Evolutionary conservation across 2,329 filamentous ascomycete genomes (phyloP).

Genomic region (Fusarium temperatum): DNA sequence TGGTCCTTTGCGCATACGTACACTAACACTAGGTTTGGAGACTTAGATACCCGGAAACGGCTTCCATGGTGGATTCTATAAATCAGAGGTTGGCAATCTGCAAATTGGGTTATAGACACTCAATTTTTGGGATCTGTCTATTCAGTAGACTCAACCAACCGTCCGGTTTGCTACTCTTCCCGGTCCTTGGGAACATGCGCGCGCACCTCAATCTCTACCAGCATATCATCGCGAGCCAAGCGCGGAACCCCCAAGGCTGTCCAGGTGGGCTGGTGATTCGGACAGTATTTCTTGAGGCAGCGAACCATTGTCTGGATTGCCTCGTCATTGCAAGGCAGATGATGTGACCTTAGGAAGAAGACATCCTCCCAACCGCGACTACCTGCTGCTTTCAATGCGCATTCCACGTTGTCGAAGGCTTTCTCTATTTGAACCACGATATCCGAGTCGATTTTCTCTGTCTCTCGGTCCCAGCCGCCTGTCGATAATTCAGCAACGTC

Average conservation of each 20-base stretch:
- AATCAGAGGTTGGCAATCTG: background rate
- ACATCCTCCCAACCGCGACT: background rate
- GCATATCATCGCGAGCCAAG: background rate
- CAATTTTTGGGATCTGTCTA: fast-evolving
- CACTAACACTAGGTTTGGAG: background rate
- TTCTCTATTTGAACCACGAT: background rate
- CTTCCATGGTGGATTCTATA: background rate
- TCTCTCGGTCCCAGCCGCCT: background rate
- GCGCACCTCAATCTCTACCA: background rate
- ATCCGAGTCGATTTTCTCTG: background rate
- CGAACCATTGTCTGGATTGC: background rate
- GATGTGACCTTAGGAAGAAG: background rate
- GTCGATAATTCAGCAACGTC: fast-evolving
- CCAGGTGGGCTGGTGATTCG: background rate
- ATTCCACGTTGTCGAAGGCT: background rate
- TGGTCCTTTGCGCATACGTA: background rate
- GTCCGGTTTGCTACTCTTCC: background rate
- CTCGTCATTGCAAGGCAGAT: background rate
- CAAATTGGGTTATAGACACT: background rate
- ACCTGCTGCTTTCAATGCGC: background rate
- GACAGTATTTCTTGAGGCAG: background rate
- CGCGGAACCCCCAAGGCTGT: background rate
- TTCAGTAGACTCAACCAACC: no score
- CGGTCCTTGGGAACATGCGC: background rate
- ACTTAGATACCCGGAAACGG: background rate